A percentile compares a stretch with the other conserved stretches of the same genome.
Conservation (phyloP, 768 basidiomycete genomes). For the Phlebiopsis flavidoalba region DNA sequence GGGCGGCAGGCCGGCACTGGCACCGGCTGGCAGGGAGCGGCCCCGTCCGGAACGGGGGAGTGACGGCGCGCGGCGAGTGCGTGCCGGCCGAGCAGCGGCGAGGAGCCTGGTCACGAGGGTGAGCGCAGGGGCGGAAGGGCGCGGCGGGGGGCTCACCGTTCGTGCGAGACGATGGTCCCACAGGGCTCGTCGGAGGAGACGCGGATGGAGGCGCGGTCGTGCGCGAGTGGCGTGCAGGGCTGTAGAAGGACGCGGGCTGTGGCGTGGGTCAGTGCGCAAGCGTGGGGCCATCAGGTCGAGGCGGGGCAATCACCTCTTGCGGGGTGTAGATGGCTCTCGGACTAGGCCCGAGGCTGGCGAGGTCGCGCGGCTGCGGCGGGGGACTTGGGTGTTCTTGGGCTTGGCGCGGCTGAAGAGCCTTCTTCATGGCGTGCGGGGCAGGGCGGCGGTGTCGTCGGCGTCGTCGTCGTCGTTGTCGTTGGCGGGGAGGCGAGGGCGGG, state of each 20-base stretch:
- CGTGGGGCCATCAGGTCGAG: constrained; percentile 1
- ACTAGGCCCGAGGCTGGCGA: constrained; percentile 22
- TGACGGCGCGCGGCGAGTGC: constrained; percentile 7
- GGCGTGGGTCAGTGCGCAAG: constrained; percentile 1
- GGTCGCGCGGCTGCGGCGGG: constrained; percentile 23
- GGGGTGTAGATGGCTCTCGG: neutral
- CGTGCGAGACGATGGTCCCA: constrained; percentile 19
- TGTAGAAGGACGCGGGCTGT: constrained; percentile 12
- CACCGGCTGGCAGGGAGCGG: neutral
- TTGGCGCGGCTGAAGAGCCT: constrained; percentile 53
- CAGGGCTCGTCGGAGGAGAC: constrained; percentile 20
- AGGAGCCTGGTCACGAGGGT: neutral
- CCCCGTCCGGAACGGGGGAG: constrained; percentile 5
- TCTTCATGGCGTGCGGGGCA: constrained; percentile 47
- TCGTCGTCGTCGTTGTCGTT: neutral
- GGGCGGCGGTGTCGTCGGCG: neutral
- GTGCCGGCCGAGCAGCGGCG: constrained; percentile 10
- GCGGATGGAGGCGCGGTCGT: constrained; percentile 7
- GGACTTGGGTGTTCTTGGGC: constrained; percentile 31
- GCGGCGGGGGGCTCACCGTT: neutral
- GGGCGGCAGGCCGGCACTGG: too few species aligned
- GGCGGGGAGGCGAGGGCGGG: neutral
- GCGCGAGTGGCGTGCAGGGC: constrained; percentile 7
- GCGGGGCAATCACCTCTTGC: constrained; percentile 20
- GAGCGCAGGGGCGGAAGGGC: neutral